Percentiles rank a stretch among this genome's conserved stretches.
These are phyloP conservation scores for Mallotus nudiflorus DNA, from an alignment of 345 rosid genomes.

Conservation along the genomic window DNA sequence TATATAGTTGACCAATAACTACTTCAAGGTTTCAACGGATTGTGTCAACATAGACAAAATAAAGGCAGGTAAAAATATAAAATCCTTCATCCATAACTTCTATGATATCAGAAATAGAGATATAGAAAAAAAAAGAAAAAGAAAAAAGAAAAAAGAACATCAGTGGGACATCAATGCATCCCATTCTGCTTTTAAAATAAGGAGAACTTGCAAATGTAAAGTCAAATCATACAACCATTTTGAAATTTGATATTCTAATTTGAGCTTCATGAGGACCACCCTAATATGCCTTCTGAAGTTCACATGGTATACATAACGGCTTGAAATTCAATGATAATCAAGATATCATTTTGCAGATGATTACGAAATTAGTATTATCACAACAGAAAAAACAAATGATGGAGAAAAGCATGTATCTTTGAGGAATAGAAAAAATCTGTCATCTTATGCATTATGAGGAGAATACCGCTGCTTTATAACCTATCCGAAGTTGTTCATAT, in stretches of 20 bases:
- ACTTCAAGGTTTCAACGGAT: not conserved
- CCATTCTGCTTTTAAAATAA: not conserved
- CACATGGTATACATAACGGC: not conserved
- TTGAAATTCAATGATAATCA: not conserved
- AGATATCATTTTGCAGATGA: not conserved
- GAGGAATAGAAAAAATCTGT: not conserved
- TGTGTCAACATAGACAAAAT: not conserved
- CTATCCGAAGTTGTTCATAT: conserved; percentile 90
- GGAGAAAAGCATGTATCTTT: not conserved
- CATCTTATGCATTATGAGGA: conserved; percentile 10
- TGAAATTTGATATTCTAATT: not conserved
- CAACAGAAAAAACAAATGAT: not conserved
- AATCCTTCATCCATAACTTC: not conserved
- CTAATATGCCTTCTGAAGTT: not conserved
- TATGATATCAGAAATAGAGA: not conserved
- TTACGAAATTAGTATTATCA: not conserved
- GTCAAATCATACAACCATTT: not conserved
- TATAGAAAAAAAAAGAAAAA: not conserved
- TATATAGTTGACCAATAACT: not conserved
- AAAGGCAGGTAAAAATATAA: not conserved
- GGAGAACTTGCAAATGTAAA: not conserved
- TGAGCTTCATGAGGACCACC: not conserved
- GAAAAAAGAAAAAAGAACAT: too few species aligned
- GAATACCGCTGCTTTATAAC: conserved; percentile 79
- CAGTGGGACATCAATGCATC: not conserved